Base-by-base conservation (phyloP, 768 basidiomycete genomes). In the Collybia mongolica region DNA sequence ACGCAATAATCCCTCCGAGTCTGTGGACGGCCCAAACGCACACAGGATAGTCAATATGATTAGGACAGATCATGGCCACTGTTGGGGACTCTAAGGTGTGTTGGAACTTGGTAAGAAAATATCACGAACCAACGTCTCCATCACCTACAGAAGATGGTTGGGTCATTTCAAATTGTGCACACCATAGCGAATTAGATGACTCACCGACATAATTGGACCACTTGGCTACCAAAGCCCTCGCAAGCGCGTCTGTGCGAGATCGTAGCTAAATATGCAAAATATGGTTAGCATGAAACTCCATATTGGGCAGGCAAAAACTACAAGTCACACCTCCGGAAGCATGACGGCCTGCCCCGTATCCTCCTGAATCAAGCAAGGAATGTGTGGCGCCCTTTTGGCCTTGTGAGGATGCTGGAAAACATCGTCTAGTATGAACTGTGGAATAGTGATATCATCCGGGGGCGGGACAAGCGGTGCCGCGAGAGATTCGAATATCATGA, bases 41-140 rank as follows among this genome's bases (percentile, higher is more conserved):
- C 32, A 83, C 64, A 2, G 79, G 71, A 54, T 82, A 80, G 67
- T 84, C 85, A 37, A 86, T 61, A 57, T 86, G 82, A 60, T 89
- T 89, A 22, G 81, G 75, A 53, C 84, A 83, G 62, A 81, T 85
- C 36, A 86, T 59, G 49, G 84, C 69, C 5, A 84, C 86, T 87
- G 55, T 19, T 32, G 11, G 32, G 18, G 22, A 14, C 5, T 12
- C 19, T n/a, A 12, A 28, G 36, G n/a, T 20, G 32, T 44, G 14
- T 5, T 8, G 17, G 3, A 24, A 26, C 18, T 19, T 38, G 22
- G 39, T 40, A 11, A 26, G n/a, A n/a, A n/a, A n/a, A n/a, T 20
- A 6, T 28, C 17, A n/a, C 19, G 15, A 26, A 15, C 14, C 62
- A 77, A 32, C 62, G 81, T 80, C 80, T 39, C 79, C 76, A 49